Evolutionary conservation across 306 rosid species (phyloP).

Genomic region (Bauhinia variegata): DNA sequence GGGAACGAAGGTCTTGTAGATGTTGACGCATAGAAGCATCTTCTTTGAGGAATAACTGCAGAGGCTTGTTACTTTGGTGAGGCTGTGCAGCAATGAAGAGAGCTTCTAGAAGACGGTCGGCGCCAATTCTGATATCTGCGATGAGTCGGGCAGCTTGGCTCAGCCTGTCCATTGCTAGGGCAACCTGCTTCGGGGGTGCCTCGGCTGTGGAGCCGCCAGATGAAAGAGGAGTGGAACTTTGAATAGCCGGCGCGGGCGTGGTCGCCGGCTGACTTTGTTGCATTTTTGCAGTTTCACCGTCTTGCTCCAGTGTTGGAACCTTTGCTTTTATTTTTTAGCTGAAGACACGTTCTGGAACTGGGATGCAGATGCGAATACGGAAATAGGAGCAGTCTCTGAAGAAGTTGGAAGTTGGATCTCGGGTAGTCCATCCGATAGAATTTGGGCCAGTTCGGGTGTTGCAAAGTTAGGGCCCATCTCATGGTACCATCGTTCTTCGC

Average conservation of each 20-base stretch:
- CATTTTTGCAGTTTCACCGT: slow-evolving; percentile 27
- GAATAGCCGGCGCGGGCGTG: slow-evolving; percentile 37
- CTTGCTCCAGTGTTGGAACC: too few relatives aligned
- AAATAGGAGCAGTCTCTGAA: too few relatives aligned
- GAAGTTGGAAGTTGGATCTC: too few relatives aligned
- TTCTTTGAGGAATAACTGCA: slow-evolving; percentile 72
- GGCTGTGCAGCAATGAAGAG: slow-evolving; percentile 71
- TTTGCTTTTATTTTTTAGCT: too few relatives aligned
- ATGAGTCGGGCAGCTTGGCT: slow-evolving; percentile 79
- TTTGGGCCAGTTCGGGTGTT: too few relatives aligned
- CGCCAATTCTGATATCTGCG: slow-evolving; percentile 87
- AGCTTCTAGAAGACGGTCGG: slow-evolving; percentile 89
- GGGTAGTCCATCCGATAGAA: too few relatives aligned
- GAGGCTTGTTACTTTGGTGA: slow-evolving; percentile 66
- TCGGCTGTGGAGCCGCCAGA: slow-evolving; percentile 52
- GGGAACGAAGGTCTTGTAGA: slow-evolving; percentile 76
- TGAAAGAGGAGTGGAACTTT: slow-evolving; percentile 46
- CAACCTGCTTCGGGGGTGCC: slow-evolving; percentile 97
- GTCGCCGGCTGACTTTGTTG: slow-evolving; percentile 53
- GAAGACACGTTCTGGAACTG: too few relatives aligned
- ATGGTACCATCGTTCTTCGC: too few relatives aligned
- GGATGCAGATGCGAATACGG: too few relatives aligned
- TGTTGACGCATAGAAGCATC: slow-evolving; percentile 87
- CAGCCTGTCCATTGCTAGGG: slow-evolving; percentile 85
- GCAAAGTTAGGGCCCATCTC: too few relatives aligned